phyloP scores from a whole-genome alignment of 169 alveolate species.

The Hepatocystis sp. region DNA sequence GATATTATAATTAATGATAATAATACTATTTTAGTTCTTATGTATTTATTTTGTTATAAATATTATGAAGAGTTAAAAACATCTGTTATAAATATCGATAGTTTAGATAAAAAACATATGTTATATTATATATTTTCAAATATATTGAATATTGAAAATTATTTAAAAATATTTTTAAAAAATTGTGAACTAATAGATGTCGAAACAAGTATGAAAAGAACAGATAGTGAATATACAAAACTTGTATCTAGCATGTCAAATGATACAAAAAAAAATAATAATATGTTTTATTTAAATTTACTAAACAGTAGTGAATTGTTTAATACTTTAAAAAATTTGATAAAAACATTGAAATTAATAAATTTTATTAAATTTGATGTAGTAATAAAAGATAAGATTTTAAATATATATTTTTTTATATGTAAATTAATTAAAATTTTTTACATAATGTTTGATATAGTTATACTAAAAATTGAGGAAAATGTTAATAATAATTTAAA shows the following conservation, averaged over 20 bases:
- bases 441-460: slow-evolving; percentile 40
- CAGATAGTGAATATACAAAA: slow-evolving; percentile 23
- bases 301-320: slow-evolving; percentile 30
- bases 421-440: slow-evolving; percentile 40
- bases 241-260: background rate
- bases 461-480: slow-evolving; percentile 22
- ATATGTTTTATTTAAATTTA: slow-evolving; percentile 13
- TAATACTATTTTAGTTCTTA: slow-evolving; percentile 25
- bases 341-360: slow-evolving; percentile 67
- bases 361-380: slow-evolving; percentile 69
- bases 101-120: slow-evolving; percentile 55
- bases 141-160: slow-evolving; percentile 28
- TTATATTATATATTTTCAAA: slow-evolving; percentile 21
- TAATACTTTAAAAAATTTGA: slow-evolving; percentile 18
- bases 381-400: slow-evolving; percentile 24
- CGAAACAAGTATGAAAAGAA: background rate
- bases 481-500: slow-evolving; percentile 15
- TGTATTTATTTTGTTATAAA: slow-evolving; percentile 53
- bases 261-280: slow-evolving; percentile 9
- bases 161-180: slow-evolving; percentile 39
- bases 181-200: slow-evolving; percentile 25
- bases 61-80: slow-evolving; percentile 41
- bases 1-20: slow-evolving; percentile 72
- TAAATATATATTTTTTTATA: slow-evolving; percentile 53
- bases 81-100: slow-evolving; percentile 34